Evolutionary conservation across 2,329 filamentous ascomycete species (phyloP).

Genomic region (Stagonosporopsis rhizophila): DNA sequence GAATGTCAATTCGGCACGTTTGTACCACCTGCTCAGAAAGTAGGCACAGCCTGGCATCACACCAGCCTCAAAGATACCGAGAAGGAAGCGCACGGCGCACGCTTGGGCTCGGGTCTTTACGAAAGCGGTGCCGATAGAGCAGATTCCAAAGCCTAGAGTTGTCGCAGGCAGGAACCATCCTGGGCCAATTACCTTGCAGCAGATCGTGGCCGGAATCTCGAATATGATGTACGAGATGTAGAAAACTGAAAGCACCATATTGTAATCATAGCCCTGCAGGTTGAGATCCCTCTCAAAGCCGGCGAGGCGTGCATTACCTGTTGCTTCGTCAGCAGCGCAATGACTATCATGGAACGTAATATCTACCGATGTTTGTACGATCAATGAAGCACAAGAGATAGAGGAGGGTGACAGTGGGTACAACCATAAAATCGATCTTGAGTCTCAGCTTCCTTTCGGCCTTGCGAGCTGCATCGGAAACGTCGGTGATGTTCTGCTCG

Average conservation of each 20-base stretch:
- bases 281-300: slow-evolving; percentile 67
- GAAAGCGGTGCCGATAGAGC: slow-evolving; percentile 69
- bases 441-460: slow-evolving; percentile 61
- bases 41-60: slow-evolving; percentile 75
- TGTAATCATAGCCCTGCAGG: slow-evolving; percentile 69
- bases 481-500: slow-evolving; percentile 33
- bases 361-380: slow-evolving; percentile 70
- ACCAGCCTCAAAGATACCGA: slow-evolving; percentile 70
- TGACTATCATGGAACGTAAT: background rate
- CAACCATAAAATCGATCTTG: slow-evolving; percentile 68
- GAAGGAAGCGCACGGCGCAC: slow-evolving; percentile 68
- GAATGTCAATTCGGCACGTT: slow-evolving; percentile 69
- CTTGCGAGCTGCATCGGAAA: slow-evolving; percentile 59
- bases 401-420: slow-evolving; percentile 68
- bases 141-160: slow-evolving; percentile 66
- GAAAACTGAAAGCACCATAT: slow-evolving; percentile 70
- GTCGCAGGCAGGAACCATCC: slow-evolving; percentile 72
- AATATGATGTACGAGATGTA: slow-evolving; percentile 75
- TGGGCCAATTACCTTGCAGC: slow-evolving; percentile 70
- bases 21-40: slow-evolving; percentile 74
- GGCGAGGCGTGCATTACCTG: slow-evolving; percentile 71
- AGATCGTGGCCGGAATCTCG: slow-evolving; percentile 70
- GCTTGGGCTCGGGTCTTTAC: slow-evolving; percentile 59
- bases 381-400: slow-evolving; percentile 77
- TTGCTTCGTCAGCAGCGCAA: slow-evolving; percentile 1